Evolutionary conservation across 352 stramenopile genomes (phyloP).

Genomic region (Globisporangium uncinulatum): DNA sequence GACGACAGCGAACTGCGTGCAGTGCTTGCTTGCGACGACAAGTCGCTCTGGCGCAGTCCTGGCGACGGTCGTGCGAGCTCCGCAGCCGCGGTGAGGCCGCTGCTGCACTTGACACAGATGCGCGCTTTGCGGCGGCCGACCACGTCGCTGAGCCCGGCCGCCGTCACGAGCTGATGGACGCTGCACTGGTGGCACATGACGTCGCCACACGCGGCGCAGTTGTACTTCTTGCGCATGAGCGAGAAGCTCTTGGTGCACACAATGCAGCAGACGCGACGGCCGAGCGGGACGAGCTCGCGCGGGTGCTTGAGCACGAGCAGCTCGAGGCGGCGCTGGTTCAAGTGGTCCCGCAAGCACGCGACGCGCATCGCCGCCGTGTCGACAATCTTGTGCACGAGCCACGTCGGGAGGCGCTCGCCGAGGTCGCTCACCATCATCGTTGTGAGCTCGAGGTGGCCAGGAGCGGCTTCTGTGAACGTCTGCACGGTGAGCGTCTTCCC

Average conservation of each 20-base stretch:
- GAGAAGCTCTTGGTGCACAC: constrained; percentile 83
- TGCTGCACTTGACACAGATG: constrained; percentile 77
- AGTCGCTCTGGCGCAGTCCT: constrained; percentile 26
- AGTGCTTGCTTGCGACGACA: constrained; percentile 18
- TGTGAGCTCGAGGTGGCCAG: constrained; percentile 58
- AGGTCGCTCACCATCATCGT: constrained; percentile 84
- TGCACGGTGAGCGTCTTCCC: constrained; percentile 72
- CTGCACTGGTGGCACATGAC: constrained; percentile 81
- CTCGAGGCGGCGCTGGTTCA: constrained; percentile 72
- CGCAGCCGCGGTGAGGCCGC: constrained; percentile 33
- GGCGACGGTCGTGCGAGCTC: constrained; percentile 44
- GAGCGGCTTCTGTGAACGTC: constrained; percentile 57
- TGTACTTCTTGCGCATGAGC: constrained; percentile 83
- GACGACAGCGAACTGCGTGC: constrained; percentile 11
- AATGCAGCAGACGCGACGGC: constrained; percentile 67
- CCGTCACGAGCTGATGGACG: constrained; percentile 65
- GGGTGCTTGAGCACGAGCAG: constrained; percentile 60
- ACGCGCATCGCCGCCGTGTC: constrained; percentile 69
- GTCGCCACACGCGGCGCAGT: constrained; percentile 72
- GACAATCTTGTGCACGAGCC: constrained; percentile 81
- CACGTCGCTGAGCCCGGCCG: constrained; percentile 35
- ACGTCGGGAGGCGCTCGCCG: constrained; percentile 64
- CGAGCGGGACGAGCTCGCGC: constrained; percentile 67
- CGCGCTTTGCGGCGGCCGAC: constrained; percentile 64
- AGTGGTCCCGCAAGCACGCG: constrained; percentile 69